Evolutionary conservation across 495 filamentous ascomycete genomes (phyloP).

Genomic region (Xylaria curta): DNA sequence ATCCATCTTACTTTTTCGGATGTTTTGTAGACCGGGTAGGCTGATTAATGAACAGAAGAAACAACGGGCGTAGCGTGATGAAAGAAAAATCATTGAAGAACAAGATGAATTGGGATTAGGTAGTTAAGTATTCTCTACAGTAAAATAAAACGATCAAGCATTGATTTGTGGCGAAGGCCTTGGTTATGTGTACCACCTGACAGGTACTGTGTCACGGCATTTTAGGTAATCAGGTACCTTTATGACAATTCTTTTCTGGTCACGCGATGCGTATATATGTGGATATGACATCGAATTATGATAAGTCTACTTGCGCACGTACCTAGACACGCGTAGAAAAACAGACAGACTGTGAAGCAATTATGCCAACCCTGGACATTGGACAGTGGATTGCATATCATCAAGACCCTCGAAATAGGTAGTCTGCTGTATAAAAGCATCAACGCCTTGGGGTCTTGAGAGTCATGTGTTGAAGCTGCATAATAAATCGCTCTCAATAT

Average conservation of each 20-base stretch:
- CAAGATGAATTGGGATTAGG: neutral
- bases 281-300: neutral
- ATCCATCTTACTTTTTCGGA: neutral
- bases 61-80: neutral
- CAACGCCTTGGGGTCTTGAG: neutral
- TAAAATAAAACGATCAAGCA: neutral
- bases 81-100: neutral
- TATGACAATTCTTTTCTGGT: neutral
- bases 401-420: neutral
- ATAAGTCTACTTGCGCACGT: neutral
- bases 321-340: neutral
- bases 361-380: neutral
- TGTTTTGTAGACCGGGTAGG: neutral
- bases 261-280: slow-evolving; percentile 14
- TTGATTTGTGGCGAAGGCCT: slow-evolving; percentile 3
- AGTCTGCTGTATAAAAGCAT: neutral
- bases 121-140: too few species aligned
- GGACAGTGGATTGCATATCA: neutral
- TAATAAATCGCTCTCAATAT: neutral
- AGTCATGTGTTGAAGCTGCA: neutral
- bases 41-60: too few species aligned
- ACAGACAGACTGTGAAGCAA: neutral
- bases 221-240: slow-evolving; percentile 8
- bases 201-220: neutral
- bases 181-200: slow-evolving; percentile 10